Base-by-base conservation (phyloP, 1,139 yeast genomes). In the Suhomyces chickasaworum region DNA sequence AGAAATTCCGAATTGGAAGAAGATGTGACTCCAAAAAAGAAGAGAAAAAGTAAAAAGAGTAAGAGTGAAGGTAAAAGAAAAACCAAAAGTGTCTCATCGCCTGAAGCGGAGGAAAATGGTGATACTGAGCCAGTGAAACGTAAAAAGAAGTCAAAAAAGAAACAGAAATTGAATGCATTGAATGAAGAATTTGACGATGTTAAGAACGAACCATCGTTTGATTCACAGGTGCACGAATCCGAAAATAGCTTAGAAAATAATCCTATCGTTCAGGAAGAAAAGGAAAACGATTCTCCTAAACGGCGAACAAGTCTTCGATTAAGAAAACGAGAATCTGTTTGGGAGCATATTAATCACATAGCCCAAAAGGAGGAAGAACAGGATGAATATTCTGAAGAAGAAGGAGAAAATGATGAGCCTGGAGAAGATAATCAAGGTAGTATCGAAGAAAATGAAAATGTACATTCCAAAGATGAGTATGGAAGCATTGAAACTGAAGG, bases 21-120 rank as follows among this genome's bases (percentile, higher is more conserved):
- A 33, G 16, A 33, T 6, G 16, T 16, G 5, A 33, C n/a, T 20
- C 18, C 15, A 37, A 21, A 25, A 30, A 40, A 25, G 39, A 29
- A 13, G 36, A 29, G 29, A 17, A 32, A 17, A 12, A 17, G 35
- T 17, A 31, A 25, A 27, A 43, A 39, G 20, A 32, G 23, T 22
- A 39, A 13, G 42, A 13, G 20, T 7, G 27, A 35, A 23, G n/a
- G 15, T 15, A 34, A 22, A 34, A 12, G 42, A 7, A 43, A 38
- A 21, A 38, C 42, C 17, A 23, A 39, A 34, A 43, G 46, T 15
- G 3, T 25, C 4, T 12, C 8, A 5, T 20, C 37, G 5, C 5
- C 15, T n/a, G 37, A 33, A 4, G 27, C 13, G 6, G 13, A 10
- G 5, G n/a, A n/a, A 13, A 29, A 30, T 20, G 15, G 37, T 35